Evolutionary conservation across 352 stramenopile species (phyloP), one percentile per base, ranked within the genome.

Genomic region (Phytopythium kandeliae): DNA sequence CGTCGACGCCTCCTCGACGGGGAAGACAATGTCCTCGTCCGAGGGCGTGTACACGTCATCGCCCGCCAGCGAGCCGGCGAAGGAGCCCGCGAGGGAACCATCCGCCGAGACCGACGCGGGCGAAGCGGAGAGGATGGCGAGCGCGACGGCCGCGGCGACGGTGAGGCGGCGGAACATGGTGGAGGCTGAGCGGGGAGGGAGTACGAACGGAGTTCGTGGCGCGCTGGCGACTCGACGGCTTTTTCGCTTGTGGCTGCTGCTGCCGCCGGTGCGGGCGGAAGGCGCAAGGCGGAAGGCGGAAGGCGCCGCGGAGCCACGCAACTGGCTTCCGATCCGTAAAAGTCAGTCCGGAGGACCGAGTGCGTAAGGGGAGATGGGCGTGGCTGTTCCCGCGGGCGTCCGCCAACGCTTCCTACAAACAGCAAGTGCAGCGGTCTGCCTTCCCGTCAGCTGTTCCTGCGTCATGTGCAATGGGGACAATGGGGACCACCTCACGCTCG

Each of bases 81-180:
- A 50, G 40, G 45, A 45, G 8, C 38, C 54, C 24, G 52, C 33
- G 19, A 60, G 56, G 3, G 62, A 54, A 24, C 50, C 55, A 6
- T 19, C 51, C 5, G 54, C 58, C 17, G 37, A 54, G 13, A 55
- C 55, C 17, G 37, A 54, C 9, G 51, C 55, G 38, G 38, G 16
- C 50, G 58, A 31, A 25, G 50, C 57, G 47, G 59, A 69, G 59
- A 62, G 66, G 66, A 75, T 65, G 55, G 59, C 71, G 51, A 67
- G 55, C 24, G 71, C 51, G 60, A 64, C 63, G 60, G 50, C 66
- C 63, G 54, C 78, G 55, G 56, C 75, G 60, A 65, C 62, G 44
- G 59, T 59, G 25, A 71, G 35, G 43, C 66, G 67, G 35, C 55
- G 56, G 57, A 75, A 75, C 66, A 75, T 75, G 31, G 31, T 19